Evolutionary conservation across 305 asterid species (phyloP).

Genomic region (Ajuga reptans): DNA sequence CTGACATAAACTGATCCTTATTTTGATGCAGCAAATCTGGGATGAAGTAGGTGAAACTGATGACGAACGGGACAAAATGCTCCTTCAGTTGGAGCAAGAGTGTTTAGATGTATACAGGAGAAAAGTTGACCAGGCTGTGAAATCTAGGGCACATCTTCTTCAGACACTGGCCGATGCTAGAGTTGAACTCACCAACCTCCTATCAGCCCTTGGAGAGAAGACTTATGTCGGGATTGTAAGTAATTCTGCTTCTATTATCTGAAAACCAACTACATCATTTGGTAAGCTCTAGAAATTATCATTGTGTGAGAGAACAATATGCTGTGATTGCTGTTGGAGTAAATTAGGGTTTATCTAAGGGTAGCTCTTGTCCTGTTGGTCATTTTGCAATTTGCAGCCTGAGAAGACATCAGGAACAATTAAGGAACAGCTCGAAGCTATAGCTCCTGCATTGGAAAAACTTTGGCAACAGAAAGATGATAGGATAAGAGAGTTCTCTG

Average conservation of each 20-base stretch:
- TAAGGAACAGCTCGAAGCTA: conserved; percentile 89
- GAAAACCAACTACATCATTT: not conserved
- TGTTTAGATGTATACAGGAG: conserved; percentile 94
- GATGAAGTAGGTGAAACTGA: conserved; percentile 98
- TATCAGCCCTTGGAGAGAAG: conserved; percentile 89
- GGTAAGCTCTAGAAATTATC: conserved; percentile 4
- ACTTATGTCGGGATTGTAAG: conserved; percentile 72
- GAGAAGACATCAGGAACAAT: conserved; percentile 84
- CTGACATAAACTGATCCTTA: conserved; percentile 17
- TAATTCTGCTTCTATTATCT: conserved; percentile 11
- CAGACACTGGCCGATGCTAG: conserved; percentile 85
- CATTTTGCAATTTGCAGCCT: conserved; percentile 59
- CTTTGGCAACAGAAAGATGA: conserved; percentile 83
- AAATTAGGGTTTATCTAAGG: not conserved
- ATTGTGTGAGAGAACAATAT: not conserved
- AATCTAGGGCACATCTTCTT: conserved; percentile 75
- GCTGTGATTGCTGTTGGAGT: conserved; percentile 12
- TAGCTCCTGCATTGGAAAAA: conserved; percentile 78
- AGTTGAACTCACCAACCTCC: conserved; percentile 77
- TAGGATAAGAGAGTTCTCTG: conserved; percentile 65
- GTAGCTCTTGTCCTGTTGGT: conserved; percentile 9
- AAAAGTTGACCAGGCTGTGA: conserved; percentile 86
- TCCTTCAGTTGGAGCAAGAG: conserved; percentile 93
- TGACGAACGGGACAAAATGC: conserved; percentile 88
- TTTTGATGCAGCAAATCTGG: conserved; percentile 79